A percentile compares a stretch with the other conserved stretches of the same genome.
Evolutionary conservation across 2,329 filamentous ascomycete genomes (phyloP).

Genomic region (Clonostachys byssicola): DNA sequence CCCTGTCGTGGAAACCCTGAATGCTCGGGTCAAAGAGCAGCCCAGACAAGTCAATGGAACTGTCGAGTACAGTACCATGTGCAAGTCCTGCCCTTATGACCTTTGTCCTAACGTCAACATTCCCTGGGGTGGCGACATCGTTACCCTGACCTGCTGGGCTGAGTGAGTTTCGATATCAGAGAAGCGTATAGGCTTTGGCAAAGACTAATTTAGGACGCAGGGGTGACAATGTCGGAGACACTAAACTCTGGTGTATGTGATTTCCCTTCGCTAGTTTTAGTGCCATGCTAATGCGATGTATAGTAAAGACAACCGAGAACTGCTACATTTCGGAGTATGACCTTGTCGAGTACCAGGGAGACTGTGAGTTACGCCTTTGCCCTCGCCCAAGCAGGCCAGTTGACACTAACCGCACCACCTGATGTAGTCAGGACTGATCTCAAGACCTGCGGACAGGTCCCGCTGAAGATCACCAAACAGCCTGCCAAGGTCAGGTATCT

Average conservation of each 20-base stretch:
- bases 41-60: conserved; percentile 1
- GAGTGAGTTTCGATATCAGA: background rate
- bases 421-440: conserved; percentile 1
- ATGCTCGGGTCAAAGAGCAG: too few relatives aligned
- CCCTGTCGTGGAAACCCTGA: too few relatives aligned
- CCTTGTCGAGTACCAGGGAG: conserved; percentile 3
- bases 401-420: too few relatives aligned
- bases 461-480: conserved; percentile 1
- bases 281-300: background rate
- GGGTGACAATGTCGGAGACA: conserved; percentile 3
- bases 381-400: background rate
- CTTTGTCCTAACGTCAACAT: conserved; percentile 1
- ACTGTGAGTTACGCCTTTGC: background rate
- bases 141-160: conserved; percentile 1
- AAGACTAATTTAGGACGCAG: background rate
- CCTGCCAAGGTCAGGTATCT: conserved; percentile 1
- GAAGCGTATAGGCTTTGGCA: background rate
- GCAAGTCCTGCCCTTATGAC: conserved; percentile 3
- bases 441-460: conserved; percentile 1
- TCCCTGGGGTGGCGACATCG: background rate
- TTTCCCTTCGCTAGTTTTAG: background rate
- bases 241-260: conserved; percentile 3
- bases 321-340: conserved; percentile 3
- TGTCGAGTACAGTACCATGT: conserved; percentile 1
- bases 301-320: conserved; percentile 1